Evolutionary conservation across 176 grass and related monocot genomes (phyloP).

Genomic region (Avena insularis): DNA sequence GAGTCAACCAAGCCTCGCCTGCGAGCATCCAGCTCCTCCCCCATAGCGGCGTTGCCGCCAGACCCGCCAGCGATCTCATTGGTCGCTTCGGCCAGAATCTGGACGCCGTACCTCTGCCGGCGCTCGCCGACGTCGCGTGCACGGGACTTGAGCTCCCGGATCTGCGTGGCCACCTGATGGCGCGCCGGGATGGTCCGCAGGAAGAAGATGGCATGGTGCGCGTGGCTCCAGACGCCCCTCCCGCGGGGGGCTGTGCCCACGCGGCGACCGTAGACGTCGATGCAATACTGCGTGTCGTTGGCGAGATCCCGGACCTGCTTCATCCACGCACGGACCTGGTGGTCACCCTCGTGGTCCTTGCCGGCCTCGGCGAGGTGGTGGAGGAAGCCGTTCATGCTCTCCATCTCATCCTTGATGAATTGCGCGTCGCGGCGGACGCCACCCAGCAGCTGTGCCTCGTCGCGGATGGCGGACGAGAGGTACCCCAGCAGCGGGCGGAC

Average conservation of each 20-base stretch:
- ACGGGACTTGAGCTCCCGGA: neutral
- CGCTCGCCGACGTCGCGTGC: neutral
- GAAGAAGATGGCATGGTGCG: neutral
- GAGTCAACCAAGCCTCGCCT: neutral
- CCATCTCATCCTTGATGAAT: constrained; percentile 40
- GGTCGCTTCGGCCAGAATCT: neutral
- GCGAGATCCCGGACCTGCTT: constrained; percentile 37
- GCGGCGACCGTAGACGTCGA: constrained; percentile 3
- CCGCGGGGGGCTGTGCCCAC: neutral
- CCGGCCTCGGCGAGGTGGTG: neutral
- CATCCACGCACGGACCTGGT: constrained; percentile 27
- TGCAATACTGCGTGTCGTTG: constrained; percentile 8
- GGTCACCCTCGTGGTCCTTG: constrained; percentile 7
- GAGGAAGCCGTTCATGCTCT: constrained; percentile 42
- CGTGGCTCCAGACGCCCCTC: neutral
- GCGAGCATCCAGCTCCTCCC: neutral
- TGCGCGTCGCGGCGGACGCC: neutral
- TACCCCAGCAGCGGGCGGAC: too few relatives aligned
- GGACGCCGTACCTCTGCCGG: neutral
- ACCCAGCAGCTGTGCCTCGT: constrained; percentile 31
- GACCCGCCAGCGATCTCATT: neutral
- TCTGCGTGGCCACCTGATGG: neutral
- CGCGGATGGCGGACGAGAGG: constrained; percentile 18
- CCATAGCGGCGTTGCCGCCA: neutral
- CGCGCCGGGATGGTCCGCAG: neutral